A percentile compares a stretch with the other conserved stretches of the same genome.
phyloP scores from a whole-genome alignment of 2,329 filamentous ascomycete species.

The Microthyrium microscopicum region DNA sequence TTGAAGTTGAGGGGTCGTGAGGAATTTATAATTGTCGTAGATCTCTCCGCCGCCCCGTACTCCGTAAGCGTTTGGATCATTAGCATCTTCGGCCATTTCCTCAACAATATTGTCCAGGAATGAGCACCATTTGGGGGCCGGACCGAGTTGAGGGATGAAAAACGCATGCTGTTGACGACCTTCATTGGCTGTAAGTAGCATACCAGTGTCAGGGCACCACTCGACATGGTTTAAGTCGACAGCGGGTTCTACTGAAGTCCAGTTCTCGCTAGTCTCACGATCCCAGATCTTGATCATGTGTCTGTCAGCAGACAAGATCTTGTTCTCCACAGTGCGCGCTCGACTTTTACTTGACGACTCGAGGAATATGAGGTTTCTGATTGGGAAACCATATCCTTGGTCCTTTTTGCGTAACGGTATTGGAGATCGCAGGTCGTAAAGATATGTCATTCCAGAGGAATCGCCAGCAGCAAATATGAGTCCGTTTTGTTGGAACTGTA shows the following conservation, averaged over 20 bases:
- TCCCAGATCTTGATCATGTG: constrained; percentile 97
- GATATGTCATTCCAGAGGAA: constrained; percentile 71
- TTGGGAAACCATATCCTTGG: constrained; percentile 85
- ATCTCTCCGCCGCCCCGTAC: constrained; percentile 53
- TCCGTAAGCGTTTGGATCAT: constrained; percentile 41
- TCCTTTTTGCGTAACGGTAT: constrained; percentile 78
- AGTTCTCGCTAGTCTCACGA: constrained; percentile 61
- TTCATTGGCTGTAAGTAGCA: constrained; percentile 94
- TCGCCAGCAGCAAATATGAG: constrained; percentile 74
- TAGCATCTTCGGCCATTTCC: constrained; percentile 80
- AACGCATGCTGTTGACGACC: constrained; percentile 89
- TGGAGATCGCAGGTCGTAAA: constrained; percentile 84
- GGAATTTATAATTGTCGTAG: constrained; percentile 99
- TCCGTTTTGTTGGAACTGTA: constrained; percentile 73
- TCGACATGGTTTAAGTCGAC: constrained; percentile 92
- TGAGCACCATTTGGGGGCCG: constrained; percentile 86
- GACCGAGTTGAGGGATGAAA: constrained; percentile 84
- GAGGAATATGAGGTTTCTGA: constrained; percentile 64
- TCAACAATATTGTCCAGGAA: constrained; percentile 97
- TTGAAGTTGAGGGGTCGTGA: constrained; percentile 73
- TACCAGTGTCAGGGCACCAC: constrained; percentile 82
- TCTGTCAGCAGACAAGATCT: constrained; percentile 84
- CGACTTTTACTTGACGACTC: constrained; percentile 48
- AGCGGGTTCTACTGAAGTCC: constrained; percentile 88
- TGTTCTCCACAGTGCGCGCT: constrained; percentile 49